Percentiles rank a stretch among this genome's conserved stretches.
Evolutionary conservation across 805 yeast species (phyloP).

Genomic region (Metschnikowia cerradonensis): DNA sequence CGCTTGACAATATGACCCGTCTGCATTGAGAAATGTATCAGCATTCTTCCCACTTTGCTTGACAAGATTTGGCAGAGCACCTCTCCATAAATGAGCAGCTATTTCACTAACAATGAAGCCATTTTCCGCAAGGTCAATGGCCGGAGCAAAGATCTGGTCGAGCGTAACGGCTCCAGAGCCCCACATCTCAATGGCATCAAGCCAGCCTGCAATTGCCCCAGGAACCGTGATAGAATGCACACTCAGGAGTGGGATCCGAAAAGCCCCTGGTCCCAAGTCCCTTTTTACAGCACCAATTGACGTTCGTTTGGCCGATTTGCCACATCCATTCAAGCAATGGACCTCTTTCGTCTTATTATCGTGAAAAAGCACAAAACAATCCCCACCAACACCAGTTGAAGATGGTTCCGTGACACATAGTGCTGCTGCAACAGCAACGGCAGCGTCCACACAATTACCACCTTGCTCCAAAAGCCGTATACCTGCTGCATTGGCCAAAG

Average conservation of each 20-base stretch:
- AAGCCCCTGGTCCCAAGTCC: constrained; percentile 16
- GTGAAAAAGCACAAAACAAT: constrained; percentile 62
- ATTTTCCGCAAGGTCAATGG: constrained; percentile 62
- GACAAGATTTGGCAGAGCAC: constrained; percentile 36
- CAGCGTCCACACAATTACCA: constrained; percentile 69
- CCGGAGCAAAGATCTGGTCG: constrained; percentile 57
- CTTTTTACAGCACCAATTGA: constrained; percentile 46
- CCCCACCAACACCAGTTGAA: constrained; percentile 65
- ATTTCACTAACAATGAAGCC: constrained; percentile 65
- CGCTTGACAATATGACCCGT: constrained; percentile 21
- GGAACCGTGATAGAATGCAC: constrained; percentile 67
- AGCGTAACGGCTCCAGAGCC: constrained; percentile 65
- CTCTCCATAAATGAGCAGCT: constrained; percentile 49
- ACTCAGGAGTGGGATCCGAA: constrained; percentile 49
- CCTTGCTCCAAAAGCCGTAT: constrained; percentile 60
- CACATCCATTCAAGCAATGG: constrained; percentile 71
- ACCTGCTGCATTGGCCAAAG: constrained; percentile 74
- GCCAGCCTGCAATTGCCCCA: constrained; percentile 79
- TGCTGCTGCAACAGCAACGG: constrained; percentile 56
- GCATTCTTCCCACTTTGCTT: constrained; percentile 31
- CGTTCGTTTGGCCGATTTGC: constrained; percentile 55
- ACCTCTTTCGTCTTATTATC: constrained; percentile 44
- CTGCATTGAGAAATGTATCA: constrained; percentile 8
- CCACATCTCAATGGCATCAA: constrained; percentile 64
- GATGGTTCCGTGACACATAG: constrained; percentile 54